Evolutionary conservation across 2,329 filamentous ascomycete species (phyloP).

Genomic region (Colletotrichum camelliae): DNA sequence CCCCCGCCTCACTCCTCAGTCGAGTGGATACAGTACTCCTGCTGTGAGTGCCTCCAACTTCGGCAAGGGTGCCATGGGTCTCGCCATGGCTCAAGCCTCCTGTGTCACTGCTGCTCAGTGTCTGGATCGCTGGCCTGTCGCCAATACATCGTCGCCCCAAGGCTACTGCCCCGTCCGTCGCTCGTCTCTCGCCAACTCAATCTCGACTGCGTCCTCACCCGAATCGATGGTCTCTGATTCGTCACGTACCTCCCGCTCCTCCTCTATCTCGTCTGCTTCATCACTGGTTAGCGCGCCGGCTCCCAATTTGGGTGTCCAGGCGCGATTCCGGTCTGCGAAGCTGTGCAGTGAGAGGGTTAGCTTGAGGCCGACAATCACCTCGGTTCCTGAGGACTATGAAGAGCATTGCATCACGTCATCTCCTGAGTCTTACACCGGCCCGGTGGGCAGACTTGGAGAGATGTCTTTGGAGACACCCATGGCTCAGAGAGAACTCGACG

Average conservation of each 20-base stretch:
- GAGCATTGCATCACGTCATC: constrained; percentile 57
- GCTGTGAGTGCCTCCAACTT: constrained; percentile 60
- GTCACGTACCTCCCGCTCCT: constrained; percentile 66
- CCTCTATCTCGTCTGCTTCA: constrained; percentile 68
- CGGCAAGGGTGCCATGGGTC: constrained; percentile 61
- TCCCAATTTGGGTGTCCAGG: constrained; percentile 63
- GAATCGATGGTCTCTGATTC: constrained; percentile 72
- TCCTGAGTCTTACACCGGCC: constrained; percentile 61
- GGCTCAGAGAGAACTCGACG: neutral
- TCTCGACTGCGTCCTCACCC: constrained; percentile 68
- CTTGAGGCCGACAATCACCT: constrained; percentile 57
- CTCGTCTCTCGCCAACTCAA: constrained; percentile 67
- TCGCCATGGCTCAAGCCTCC: constrained; percentile 63
- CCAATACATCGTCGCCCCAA: constrained; percentile 57
- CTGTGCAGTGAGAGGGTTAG: constrained; percentile 61
- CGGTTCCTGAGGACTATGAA: constrained; percentile 63
- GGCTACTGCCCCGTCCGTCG: constrained; percentile 57
- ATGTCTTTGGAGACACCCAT: constrained; percentile 44
- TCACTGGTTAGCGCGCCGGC: constrained; percentile 65
- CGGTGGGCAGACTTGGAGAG: constrained; percentile 56
- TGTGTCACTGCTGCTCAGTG: constrained; percentile 51
- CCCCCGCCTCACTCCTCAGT: constrained; percentile 63
- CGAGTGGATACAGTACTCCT: constrained; percentile 63
- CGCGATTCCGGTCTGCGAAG: constrained; percentile 69
- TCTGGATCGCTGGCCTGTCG: constrained; percentile 57